Evolutionary conservation across 257 asterid genomes (phyloP), one percentile per base, ranked within the genome.

Genomic region (Gentiana macrophylla): DNA sequence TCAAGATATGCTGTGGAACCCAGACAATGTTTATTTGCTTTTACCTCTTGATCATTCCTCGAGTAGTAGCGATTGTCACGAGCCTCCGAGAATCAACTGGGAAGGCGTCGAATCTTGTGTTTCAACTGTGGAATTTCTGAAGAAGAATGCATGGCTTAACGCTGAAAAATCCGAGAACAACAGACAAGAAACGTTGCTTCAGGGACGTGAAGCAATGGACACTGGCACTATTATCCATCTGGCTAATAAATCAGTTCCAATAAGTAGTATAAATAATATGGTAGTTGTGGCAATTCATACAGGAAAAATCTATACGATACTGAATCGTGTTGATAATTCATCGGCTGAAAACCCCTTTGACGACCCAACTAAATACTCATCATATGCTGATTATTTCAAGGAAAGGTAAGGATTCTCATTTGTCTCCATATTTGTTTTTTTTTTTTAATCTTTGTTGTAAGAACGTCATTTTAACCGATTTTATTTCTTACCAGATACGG

Each of bases 231-330:
- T 75, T 55, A 71, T 92, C 74, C 91, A 86, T 77, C 80, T 92
- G 78, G 99, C 95, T 37, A 74, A 88, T 68, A 73, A 55, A 77
- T 85, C 94, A 68, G 67, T 69, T 63, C 59, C 78, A 34, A 55
- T 68, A 44, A 78, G 72, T 5, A 47, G 76, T 46, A 74, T 92
- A 63, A 82, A 64, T 74, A 84, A 70, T 63, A 72, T 83, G 86
- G 89, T 80, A 49, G 97, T 86, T 58, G 74, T 92, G 59, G 93
- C 97, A 56, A 74, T 88, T 57, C 99, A 92, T 59, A 85, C 97
- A 0, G 95, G 99, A 49, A 78, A 80, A 71, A 74, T 92, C 59
- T 92, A 92, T 72, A 75, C 94, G 7, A 52, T 88, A 58, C 55
- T 88, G 60, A 73, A 80, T 3, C 69, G 67, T 37, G 76, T 86